phyloP scores from a whole-genome alignment of 345 rosid species.

The Salix koriyanagi region DNA sequence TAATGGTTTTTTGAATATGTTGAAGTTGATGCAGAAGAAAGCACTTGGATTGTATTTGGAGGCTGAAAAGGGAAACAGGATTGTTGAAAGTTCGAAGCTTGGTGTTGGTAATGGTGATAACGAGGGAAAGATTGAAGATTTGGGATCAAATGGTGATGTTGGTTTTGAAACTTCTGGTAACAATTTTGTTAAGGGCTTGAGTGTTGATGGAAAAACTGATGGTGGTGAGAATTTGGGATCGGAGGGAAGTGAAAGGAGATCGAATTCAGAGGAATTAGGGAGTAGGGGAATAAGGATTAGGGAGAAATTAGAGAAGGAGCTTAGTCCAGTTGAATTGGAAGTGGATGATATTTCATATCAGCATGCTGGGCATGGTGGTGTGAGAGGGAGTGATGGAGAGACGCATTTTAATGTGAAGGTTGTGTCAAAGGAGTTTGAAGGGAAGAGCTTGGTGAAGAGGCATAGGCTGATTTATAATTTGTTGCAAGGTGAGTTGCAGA shows the following conservation, averaged over 20 bases:
- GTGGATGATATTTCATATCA: slow-evolving; percentile 87
- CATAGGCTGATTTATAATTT: slow-evolving; percentile 71
- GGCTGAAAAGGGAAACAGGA: slow-evolving; percentile 33
- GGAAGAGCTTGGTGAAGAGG: slow-evolving; percentile 88
- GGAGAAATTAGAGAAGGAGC: slow-evolving; percentile 66
- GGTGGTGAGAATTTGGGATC: slow-evolving; percentile 15
- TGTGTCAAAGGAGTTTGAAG: slow-evolving; percentile 76
- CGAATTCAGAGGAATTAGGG: slow-evolving; percentile 35
- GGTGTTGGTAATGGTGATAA: not conserved
- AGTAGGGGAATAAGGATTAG: slow-evolving; percentile 68
- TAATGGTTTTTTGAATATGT: slow-evolving; percentile 91
- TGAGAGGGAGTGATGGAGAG: slow-evolving; percentile 71
- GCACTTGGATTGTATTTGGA: slow-evolving; percentile 49
- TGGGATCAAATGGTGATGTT: slow-evolving; percentile 7
- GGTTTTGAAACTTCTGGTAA: slow-evolving; percentile 1
- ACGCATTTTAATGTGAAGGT: slow-evolving; percentile 82
- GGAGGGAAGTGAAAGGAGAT: slow-evolving; percentile 9
- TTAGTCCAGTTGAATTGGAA: slow-evolving; percentile 56
- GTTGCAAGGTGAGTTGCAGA: slow-evolving; percentile 75
- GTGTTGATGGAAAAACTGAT: slow-evolving; percentile 16
- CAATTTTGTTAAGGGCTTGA: slow-evolving; percentile 19
- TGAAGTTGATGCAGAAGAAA: slow-evolving; percentile 87
- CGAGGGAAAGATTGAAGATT: slow-evolving; percentile 1
- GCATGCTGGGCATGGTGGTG: slow-evolving; percentile 94
- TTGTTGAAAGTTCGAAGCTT: slow-evolving; percentile 3